Conservation (phyloP, 139 green algal species). For the Chloropicon primus region DNA sequence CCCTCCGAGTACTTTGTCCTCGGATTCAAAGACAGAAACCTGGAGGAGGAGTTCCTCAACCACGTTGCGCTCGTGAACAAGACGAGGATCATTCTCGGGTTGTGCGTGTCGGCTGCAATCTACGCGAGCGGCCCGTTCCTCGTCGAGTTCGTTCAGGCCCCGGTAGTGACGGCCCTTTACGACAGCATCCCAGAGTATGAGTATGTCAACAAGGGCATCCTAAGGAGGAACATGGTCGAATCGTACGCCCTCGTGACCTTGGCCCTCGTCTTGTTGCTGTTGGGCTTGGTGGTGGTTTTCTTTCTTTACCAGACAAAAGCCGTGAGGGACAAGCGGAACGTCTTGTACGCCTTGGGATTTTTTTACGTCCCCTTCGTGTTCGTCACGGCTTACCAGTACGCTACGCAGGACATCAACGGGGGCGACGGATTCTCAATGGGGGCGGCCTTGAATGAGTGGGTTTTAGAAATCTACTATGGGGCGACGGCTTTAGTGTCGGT, state of each 20-base stretch:
- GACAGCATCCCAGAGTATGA: too few relatives aligned
- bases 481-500: not conserved
- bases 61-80: not conserved
- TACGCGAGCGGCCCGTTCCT: too few relatives aligned
- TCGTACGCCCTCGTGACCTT: not conserved
- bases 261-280: not conserved
- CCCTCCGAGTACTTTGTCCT: not conserved
- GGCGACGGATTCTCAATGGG: too few relatives aligned
- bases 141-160: too few relatives aligned
- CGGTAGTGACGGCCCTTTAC: too few relatives aligned
- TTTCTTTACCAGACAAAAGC: not conserved
- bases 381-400: not conserved
- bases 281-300: not conserved
- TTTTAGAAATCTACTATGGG: not conserved
- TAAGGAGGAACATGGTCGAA: too few relatives aligned
- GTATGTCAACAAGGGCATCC: too few relatives aligned
- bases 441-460: too few relatives aligned
- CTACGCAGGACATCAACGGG: not conserved
- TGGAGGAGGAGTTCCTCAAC: not conserved
- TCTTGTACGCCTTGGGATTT: not conserved
- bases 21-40: not conserved
- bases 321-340: not conserved
- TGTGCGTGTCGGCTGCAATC: not conserved
- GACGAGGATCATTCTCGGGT: not conserved
- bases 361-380: not conserved